Base-by-base conservation (phyloP, 2,329 filamentous ascomycete species). In the Bretziella fagacearum region DNA sequence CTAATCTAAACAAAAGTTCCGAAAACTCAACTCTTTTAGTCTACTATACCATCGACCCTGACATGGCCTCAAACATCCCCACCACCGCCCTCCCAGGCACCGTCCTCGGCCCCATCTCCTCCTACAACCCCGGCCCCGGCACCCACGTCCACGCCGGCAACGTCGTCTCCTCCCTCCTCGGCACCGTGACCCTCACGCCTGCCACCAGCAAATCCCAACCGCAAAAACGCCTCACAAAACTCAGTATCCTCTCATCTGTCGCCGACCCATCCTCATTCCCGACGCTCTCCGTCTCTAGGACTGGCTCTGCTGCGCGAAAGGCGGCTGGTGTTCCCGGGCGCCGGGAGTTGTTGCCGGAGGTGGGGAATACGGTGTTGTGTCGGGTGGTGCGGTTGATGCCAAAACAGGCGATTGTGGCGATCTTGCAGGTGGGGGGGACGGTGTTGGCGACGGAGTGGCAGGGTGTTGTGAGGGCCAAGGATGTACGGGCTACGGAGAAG, bases 401-500 rank as follows among this genome's bases (percentile, higher is more conserved):
- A 40, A 77, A 82, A 52, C 86, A 94, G 65, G 87, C 85, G 4
- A 81, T 80, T 22, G 79, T 93, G 46, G 80, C 81, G 18, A 95
- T 96, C 55, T 72, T 94, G 51, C 81, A 89, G 50, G 81, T 95
- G 22, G 77, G 82, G 49, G 70, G 79, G 56, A 73, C 71, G 8
- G 79, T 83, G 33, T 68, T 83, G 52, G 73, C 82, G 54, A 81
- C 84, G 44, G 81, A 86, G 55, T 93, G 87, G 73, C 81, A 85
- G 63, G 86, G 83, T 3, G 66, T 93, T 52, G 86, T 94, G 51
- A 74, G 86, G 15, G 77, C 80, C 52, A 89, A 96, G 65, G 91
- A 98, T 59, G 84, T 98, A 27, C 73, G 91, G 48, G 85, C 86
- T 2, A 94, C 91, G 15, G 91, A 98, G 65, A 94, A 95, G 65